Base-by-base conservation (phyloP, 345 rosid species). In the Abelmoschus esculentus region DNA sequence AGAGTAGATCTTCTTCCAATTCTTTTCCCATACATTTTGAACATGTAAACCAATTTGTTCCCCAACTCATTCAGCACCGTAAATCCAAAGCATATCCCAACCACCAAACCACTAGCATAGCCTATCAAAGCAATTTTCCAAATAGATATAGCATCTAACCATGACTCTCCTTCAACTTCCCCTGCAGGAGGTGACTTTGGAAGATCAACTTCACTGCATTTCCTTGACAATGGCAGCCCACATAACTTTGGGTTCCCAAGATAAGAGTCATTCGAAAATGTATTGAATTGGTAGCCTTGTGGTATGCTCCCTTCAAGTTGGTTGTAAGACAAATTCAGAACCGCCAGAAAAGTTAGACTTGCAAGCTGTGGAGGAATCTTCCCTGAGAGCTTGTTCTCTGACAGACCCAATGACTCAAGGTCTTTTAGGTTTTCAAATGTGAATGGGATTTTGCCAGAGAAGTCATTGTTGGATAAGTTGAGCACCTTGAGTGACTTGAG, bases 401-500 rank as follows among this genome's bases (percentile, higher is more conserved):
- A 75, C 29, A 75, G 70, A 52, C 69, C 79, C 57, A 79, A 74
- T 55, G 70, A 31, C 8, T 66, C 77, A 0, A 79, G 67, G 0
- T 61, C 15, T 0, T 8, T 44, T 1, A 76, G 12, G 15, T 66
- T 46, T 0, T 31, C 70, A 0, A 73, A 2, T 8, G 42, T 54
- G 9, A 44, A 6, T 3, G 75, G 72, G 3, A 75, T 58, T 28
- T 12, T 4, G 14, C 82, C 60, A 1, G 15, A 22, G 42, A 79
- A 47, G 28, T 14, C 0, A 12, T 75, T 79, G 14, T 52, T 13
- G 36, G 78, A 75, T 0, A 79, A 56, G 44, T 70, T 70, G 0
- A 75, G 53, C 60, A 46, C 1, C 0, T 1, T 57, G 7, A 76
- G 70, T 19, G 70, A 40, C 0, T 5, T 53, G 1, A 75, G 19